Percentiles rank a stretch among this genome's conserved stretches.
Evolutionary conservation across 1,139 yeast genomes (phyloP).

Genomic region (Kodamaea plutei): DNA sequence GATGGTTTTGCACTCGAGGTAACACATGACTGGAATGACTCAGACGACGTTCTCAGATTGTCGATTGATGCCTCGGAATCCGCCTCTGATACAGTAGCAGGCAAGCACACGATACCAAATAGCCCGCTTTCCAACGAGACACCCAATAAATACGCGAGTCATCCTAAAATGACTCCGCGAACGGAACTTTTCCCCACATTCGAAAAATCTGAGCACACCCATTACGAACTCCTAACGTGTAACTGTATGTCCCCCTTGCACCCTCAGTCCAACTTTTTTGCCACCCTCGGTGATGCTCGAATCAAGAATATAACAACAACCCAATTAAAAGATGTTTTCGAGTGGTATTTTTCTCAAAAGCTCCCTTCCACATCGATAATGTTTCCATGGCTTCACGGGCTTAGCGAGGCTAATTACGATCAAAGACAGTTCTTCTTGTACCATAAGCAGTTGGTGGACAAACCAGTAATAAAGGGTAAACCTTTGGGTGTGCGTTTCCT

Average conservation of each 20-base stretch:
- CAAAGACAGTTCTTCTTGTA: conserved; percentile 41
- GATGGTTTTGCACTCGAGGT: too few relatives aligned
- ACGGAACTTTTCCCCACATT: conserved; percentile 1
- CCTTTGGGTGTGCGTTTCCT: conserved; percentile 34
- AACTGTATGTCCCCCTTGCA: conserved; percentile 22
- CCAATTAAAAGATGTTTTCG: conserved; percentile 33
- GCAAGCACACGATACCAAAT: too few relatives aligned
- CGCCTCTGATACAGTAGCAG: too few relatives aligned
- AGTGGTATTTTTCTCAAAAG: conserved; percentile 47
- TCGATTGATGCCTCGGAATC: too few relatives aligned
- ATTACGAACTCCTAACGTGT: too few relatives aligned
- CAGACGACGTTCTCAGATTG: too few relatives aligned
- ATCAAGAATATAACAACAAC: conserved; percentile 15
- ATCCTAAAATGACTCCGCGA: too few relatives aligned
- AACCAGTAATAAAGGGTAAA: conserved; percentile 8
- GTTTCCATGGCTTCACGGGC: conserved; percentile 93
- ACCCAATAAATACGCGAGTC: too few relatives aligned
- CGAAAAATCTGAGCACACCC: background rate
- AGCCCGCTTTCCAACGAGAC: too few relatives aligned
- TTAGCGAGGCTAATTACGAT: conserved; percentile 49
- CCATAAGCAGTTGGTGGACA: conserved; percentile 20
- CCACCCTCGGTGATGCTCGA: conserved; percentile 1
- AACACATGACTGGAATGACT: too few relatives aligned
- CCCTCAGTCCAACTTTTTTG: conserved; percentile 19
- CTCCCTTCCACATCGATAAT: conserved; percentile 65